Evolutionary conservation across 2,329 filamentous ascomycete species (phyloP).

Genomic region (Metarhizium robertsii): DNA sequence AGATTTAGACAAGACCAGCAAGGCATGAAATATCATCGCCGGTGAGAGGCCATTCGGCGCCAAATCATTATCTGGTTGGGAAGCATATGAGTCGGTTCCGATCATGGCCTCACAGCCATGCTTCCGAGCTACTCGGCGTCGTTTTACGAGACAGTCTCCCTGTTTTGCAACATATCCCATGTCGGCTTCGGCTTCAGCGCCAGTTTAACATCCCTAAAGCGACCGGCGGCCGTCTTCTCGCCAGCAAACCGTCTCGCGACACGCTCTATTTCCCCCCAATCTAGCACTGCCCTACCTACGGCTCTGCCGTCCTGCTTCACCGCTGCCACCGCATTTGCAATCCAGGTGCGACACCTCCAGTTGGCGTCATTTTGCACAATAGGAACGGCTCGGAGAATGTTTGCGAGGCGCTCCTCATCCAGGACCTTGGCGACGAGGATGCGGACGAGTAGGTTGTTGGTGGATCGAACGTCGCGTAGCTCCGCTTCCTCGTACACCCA

Average conservation of each 20-base stretch:
- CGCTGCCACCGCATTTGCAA: not conserved
- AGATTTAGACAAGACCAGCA: too few species aligned
- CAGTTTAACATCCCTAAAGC: not conserved
- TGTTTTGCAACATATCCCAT: not conserved
- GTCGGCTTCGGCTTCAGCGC: not conserved
- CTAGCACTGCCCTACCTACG: not conserved
- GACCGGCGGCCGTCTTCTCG: not conserved
- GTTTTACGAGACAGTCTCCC: not conserved
- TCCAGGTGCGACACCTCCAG: not conserved
- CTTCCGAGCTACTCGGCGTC: too few species aligned
- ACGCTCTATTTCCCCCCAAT: not conserved
- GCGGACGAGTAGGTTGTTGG: conserved; percentile 24
- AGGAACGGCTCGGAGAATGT: conserved; percentile 21
- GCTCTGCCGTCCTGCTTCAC: not conserved
- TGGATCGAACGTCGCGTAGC: conserved; percentile 12
- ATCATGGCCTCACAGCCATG: too few species aligned
- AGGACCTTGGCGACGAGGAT: conserved; percentile 29
- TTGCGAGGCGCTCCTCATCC: conserved; percentile 21
- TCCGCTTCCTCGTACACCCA: conserved; percentile 19
- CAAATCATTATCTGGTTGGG: too few species aligned
- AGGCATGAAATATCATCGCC: too few species aligned
- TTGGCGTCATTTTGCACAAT: conserved; percentile 22
- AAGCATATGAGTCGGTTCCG: too few species aligned
- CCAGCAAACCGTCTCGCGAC: not conserved
- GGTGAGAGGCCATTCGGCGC: too few species aligned